These are phyloP conservation scores for Herpetospermum pedunculosum DNA, from an alignment of 306 rosid genomes.

Conservation along the genomic window DNA sequence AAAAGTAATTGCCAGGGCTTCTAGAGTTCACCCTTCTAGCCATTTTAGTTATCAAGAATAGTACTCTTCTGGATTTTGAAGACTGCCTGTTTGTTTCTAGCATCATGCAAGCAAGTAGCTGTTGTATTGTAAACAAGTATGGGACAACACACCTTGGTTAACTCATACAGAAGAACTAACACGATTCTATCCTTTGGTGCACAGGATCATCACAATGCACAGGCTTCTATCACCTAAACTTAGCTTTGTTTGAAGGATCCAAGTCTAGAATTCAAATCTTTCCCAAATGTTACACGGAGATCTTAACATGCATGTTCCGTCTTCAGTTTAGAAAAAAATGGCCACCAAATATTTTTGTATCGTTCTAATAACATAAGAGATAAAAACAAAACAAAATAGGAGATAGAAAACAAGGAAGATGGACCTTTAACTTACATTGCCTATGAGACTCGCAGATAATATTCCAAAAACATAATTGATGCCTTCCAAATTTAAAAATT, in stretches of 20 bases:
- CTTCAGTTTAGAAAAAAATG: too few relatives aligned
- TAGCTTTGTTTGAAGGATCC: background rate
- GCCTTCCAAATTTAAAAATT: background rate
- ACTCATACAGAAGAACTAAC: background rate
- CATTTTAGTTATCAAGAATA: background rate
- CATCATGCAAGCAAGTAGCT: background rate
- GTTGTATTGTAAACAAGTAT: background rate
- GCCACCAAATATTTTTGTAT: too few relatives aligned
- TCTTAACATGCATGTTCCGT: too few relatives aligned
- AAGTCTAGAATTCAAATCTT: too few relatives aligned
- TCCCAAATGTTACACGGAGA: too few relatives aligned
- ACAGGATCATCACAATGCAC: background rate
- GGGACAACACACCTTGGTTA: background rate
- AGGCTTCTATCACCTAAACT: background rate
- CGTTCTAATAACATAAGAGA: too few relatives aligned
- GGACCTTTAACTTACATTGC: background rate
- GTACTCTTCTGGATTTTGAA: background rate
- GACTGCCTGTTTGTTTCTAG: background rate
- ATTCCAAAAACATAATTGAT: background rate
- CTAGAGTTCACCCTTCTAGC: constrained; percentile 27
- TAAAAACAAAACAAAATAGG: too few relatives aligned
- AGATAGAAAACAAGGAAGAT: too few relatives aligned
- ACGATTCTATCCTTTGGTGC: background rate
- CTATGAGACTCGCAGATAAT: background rate
- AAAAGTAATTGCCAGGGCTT: constrained; percentile 65